These are phyloP conservation scores for Cinnamomum micranthum DNA, from an alignment of 164 flowering plant species.

Conservation along the genomic window DNA sequence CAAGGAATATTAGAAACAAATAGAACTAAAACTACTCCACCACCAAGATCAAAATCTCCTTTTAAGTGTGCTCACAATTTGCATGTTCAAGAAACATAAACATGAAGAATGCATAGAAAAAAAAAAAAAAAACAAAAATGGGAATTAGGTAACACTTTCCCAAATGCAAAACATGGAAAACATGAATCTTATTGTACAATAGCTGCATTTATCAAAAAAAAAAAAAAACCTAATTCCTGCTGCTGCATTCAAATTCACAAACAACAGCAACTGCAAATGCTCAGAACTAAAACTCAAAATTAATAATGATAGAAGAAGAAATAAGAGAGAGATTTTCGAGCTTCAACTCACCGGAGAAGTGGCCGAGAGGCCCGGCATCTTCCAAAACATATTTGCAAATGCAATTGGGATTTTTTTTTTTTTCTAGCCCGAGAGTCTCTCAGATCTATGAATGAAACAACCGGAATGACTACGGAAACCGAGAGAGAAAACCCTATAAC, in stretches of 20 bases:
- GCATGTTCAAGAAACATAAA: too few species aligned
- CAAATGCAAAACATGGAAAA: not conserved
- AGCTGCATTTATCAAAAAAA: not conserved
- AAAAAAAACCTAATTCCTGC: not conserved
- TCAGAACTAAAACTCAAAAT: not conserved
- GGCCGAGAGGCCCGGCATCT: conserved; percentile 88
- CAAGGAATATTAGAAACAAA: too few species aligned
- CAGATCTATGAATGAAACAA: conserved; percentile 18
- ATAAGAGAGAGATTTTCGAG: not conserved
- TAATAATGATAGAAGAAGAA: not conserved
- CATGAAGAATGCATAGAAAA: too few species aligned
- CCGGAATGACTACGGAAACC: conserved; percentile 1
- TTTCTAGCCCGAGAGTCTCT: conserved; percentile 7
- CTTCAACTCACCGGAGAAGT: conserved; percentile 72
- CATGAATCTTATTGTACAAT: too few species aligned
- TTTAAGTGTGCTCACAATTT: too few species aligned
- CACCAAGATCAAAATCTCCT: too few species aligned
- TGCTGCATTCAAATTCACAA: not conserved
- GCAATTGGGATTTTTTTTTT: conserved; percentile 8
- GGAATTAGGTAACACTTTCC: not conserved
- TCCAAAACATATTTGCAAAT: conserved; percentile 74
- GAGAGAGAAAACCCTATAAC: conserved; percentile 1
- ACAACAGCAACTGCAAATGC: not conserved
- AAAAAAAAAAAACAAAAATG: not conserved
- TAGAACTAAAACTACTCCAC: too few species aligned